Percentiles rank a stretch among this genome's conserved stretches.
These are phyloP conservation scores for Russula abietina DNA, from an alignment of 768 basidiomycete species.

Conservation along the genomic window DNA sequence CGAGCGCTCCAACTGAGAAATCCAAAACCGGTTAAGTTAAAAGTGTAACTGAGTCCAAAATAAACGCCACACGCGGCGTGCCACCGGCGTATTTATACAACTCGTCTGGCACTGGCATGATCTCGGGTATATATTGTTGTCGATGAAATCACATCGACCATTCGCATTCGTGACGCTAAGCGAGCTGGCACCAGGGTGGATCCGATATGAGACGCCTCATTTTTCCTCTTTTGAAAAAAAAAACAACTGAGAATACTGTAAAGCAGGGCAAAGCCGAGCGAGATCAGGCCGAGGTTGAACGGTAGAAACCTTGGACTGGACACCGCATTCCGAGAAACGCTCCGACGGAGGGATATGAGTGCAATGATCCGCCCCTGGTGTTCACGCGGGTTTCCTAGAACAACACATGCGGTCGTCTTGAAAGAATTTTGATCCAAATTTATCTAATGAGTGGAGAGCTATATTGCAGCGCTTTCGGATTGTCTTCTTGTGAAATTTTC, in stretches of 20 bases:
- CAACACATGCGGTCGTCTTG: background rate
- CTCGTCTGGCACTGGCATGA: conserved; percentile 30
- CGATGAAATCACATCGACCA: conserved; percentile 25
- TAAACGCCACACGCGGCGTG: background rate
- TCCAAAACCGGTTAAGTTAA: conserved; percentile 26
- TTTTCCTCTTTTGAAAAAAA: conserved; percentile 28
- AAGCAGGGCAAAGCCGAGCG: background rate
- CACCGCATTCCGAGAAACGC: conserved; percentile 22
- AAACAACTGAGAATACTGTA: conserved; percentile 24
- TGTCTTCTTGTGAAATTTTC: conserved; percentile 3
- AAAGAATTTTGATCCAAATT: conserved; percentile 16
- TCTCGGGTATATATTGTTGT: conserved; percentile 26
- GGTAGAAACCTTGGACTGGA: conserved; percentile 25
- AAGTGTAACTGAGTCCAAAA: background rate
- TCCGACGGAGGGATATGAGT: conserved; percentile 25
- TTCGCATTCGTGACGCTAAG: conserved; percentile 19
- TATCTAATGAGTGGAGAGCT: conserved; percentile 31
- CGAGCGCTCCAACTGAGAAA: conserved; percentile 27
- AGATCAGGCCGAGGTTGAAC: background rate
- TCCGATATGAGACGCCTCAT: conserved; percentile 7
- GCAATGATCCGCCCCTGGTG: conserved; percentile 28
- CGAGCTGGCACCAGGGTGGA: background rate
- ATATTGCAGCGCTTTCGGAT: conserved; percentile 28
- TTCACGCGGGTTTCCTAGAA: conserved; percentile 24
- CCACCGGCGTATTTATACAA: conserved; percentile 11